Base-by-base conservation (phyloP, 345 rosid genomes). In the Arabidopsis suecica region DNA sequence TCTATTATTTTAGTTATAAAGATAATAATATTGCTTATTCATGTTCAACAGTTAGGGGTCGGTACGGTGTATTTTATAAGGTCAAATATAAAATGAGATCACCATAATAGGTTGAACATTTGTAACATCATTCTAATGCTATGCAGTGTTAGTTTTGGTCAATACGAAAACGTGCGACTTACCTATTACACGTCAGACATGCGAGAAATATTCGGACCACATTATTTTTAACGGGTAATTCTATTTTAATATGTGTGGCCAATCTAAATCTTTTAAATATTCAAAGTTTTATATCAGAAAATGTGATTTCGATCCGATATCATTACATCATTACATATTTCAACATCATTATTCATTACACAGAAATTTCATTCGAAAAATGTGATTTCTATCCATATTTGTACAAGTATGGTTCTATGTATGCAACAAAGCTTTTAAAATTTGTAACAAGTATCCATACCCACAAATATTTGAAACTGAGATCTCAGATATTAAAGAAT, bases 11-110 rank as follows among this genome's bases (percentile, higher is more conserved):
- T 11, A 60, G 65, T 38, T 40, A 48, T 65, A 48, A 16, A 16
- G 56, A 47, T 48, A 47, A 16, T 16, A 16, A 16, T 16, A 16
- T 16, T 16, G 18, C 18, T 16, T 16, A 16, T 16, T 20, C 20
- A 14, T 64, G 13, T 42, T 44, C 37, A 42, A 32, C 25, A 1
- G 42, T 49, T 7, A 65, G 7, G 10, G 33, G 36, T 71, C 18
- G 18, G 18, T 16, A 16, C 28, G 6, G 48, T 45, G 13, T 20
- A 11, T 38, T 40, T 10, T 20, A 61, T 56, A 30, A 14, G 44
- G 65, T 69, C 74, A 33, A 58, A 45, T 13, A 8, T 33, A 58
- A 22, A 33, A 70, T 58, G 65, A 45, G 66, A 70, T 70, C 65
- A 70, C 36, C 20, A 58, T 45, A 58, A 33, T 58, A 33, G 58